These are phyloP conservation scores for Colletotrichum tropicale DNA, from an alignment of 2,329 filamentous ascomycete species.

Conservation along the genomic window DNA sequence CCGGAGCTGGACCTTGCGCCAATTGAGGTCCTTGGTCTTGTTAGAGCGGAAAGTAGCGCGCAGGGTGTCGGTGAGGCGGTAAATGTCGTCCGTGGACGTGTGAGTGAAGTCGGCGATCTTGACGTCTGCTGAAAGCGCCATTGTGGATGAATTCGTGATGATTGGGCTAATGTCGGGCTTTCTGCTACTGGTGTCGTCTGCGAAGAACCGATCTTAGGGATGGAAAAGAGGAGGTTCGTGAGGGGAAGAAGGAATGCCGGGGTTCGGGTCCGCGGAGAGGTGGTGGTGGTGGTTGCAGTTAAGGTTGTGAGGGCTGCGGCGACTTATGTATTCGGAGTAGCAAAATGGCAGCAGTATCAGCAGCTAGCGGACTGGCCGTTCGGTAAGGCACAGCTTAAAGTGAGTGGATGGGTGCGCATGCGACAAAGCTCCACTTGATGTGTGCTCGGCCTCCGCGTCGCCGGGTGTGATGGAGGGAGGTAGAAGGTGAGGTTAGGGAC, in stretches of 20 bases:
- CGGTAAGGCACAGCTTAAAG: constrained; percentile 6
- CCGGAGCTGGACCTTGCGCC: constrained; percentile 83
- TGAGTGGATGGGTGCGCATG: constrained; percentile 4
- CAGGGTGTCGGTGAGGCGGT: constrained; percentile 61
- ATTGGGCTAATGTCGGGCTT: not conserved
- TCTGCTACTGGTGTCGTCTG: not conserved
- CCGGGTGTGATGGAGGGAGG: not conserved
- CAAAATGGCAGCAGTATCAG: constrained; percentile 3
- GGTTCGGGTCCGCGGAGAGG: not conserved
- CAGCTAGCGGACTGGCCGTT: constrained; percentile 5
- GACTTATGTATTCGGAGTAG: constrained; percentile 14
- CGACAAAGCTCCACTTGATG: constrained; percentile 10
- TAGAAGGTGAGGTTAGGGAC: not conserved
- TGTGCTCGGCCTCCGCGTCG: constrained; percentile 14
- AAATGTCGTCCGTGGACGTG: constrained; percentile 72
- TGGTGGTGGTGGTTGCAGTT: not conserved
- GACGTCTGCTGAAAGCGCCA: constrained; percentile 38
- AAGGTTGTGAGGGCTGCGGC: constrained; percentile 3
- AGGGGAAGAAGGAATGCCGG: constrained; percentile 12
- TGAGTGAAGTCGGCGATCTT: constrained; percentile 56
- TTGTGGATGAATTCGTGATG: constrained; percentile 25
- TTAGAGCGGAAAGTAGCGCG: constrained; percentile 76
- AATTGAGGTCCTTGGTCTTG: constrained; percentile 83
- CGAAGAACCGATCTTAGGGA: not conserved
- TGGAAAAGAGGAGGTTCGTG: constrained; percentile 5